Conservation (phyloP, 2,329 filamentous ascomycete species). For the Xylaria hypoxylon region DNA sequence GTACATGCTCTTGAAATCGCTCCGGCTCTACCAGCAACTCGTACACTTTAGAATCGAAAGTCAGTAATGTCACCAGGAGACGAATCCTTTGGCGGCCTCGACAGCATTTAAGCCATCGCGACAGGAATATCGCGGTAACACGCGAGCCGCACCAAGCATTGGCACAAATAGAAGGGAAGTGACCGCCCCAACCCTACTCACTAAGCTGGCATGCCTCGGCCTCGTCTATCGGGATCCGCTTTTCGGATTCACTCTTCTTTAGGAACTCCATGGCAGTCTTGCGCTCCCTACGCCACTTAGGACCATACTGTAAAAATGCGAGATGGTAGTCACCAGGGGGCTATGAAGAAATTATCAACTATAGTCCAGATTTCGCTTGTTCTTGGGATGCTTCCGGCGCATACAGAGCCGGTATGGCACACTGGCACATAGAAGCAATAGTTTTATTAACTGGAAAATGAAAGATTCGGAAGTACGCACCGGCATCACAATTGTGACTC, state of each 20-base stretch:
- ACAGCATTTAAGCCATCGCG: background rate
- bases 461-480: background rate
- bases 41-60: constrained; percentile 28
- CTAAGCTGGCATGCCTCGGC: constrained; percentile 42
- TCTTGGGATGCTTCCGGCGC: too few relatives aligned
- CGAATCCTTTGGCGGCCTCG: too few relatives aligned
- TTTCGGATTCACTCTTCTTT: constrained; percentile 35
- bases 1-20: constrained; percentile 31
- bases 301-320: constrained; percentile 37
- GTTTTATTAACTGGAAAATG: background rate
- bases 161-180: background rate
- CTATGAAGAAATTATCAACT: background rate
- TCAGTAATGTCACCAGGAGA: background rate
- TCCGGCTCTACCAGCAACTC: constrained; percentile 37
- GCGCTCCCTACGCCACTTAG: constrained; percentile 40
- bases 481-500: constrained; percentile 37
- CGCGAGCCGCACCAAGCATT: background rate
- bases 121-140: background rate
- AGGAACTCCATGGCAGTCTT: constrained; percentile 41
- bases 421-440: background rate
- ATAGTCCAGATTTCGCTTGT: background rate
- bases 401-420: too few relatives aligned
- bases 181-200: constrained; percentile 3
- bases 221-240: constrained; percentile 37
- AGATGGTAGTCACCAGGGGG: constrained; percentile 41